phyloP scores from a whole-genome alignment of 2,329 filamentous ascomycete genomes.

The Sporothrix globosa region DNA sequence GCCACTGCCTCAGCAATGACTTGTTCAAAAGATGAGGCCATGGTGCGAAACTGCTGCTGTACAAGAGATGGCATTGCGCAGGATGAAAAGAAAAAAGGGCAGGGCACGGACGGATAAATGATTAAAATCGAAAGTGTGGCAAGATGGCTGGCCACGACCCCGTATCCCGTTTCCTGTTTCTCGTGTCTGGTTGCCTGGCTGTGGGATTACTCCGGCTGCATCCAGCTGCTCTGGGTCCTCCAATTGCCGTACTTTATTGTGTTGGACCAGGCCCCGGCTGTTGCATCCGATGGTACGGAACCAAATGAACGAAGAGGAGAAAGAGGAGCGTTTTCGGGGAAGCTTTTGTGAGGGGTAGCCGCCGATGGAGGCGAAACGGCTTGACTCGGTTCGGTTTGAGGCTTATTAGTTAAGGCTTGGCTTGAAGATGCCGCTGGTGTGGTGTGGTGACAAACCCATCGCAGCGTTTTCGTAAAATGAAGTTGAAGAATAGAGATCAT shows the following conservation, averaged over 20 bases:
- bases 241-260: slow-evolving; percentile 8
- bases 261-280: background rate
- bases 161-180: background rate
- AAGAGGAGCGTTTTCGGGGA: background rate
- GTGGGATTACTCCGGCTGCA: background rate
- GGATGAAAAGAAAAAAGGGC: background rate
- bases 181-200: background rate
- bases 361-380: background rate
- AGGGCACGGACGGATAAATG: background rate
- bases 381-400: slow-evolving; percentile 5
- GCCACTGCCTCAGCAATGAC: slow-evolving; percentile 36
- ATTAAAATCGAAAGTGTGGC: background rate
- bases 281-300: slow-evolving; percentile 27
- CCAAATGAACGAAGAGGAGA: slow-evolving; percentile 2
- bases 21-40: slow-evolving; percentile 34
- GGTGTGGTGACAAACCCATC: background rate
- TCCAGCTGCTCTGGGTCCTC: background rate
- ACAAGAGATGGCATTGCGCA: slow-evolving; percentile 3
- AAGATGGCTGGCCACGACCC: background rate
- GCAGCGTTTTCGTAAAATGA: background rate
- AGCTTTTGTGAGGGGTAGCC: slow-evolving; percentile 16
- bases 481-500: background rate
- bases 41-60: slow-evolving; percentile 10
- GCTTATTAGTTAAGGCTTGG: background rate
- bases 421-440: background rate